phyloP scores from a whole-genome alignment of 805 yeast genomes.

The Metschnikowia corniflorae region DNA sequence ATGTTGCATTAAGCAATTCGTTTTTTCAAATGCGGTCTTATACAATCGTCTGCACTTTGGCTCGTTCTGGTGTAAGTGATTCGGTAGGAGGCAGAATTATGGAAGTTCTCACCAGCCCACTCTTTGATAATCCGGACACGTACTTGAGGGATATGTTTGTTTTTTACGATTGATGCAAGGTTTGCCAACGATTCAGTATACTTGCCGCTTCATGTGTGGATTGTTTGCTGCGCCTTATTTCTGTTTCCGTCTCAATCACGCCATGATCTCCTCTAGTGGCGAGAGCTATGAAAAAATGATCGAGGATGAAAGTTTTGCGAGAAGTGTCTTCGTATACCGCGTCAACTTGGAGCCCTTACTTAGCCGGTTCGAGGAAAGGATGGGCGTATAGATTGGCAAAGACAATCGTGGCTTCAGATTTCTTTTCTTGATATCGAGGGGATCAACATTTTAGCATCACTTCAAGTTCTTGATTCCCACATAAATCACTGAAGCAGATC shows the following conservation, averaged over 20 bases:
- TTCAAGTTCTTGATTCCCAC: too few species aligned
- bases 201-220: slow-evolving; percentile 50
- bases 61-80: slow-evolving; percentile 61
- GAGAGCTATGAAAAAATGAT: slow-evolving; percentile 25
- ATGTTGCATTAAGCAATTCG: slow-evolving; percentile 56
- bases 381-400: slow-evolving; percentile 36
- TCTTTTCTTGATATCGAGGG: slow-evolving; percentile 48
- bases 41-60: slow-evolving; percentile 64
- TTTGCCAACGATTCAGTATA: slow-evolving; percentile 43
- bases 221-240: slow-evolving; percentile 15
- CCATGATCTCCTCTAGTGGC: slow-evolving; percentile 22
- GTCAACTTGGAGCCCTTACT: slow-evolving; percentile 40
- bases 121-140: slow-evolving; percentile 22
- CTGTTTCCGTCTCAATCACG: slow-evolving; percentile 14
- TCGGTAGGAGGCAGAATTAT: slow-evolving; percentile 36
- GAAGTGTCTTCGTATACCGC: slow-evolving; percentile 30
- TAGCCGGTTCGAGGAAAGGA: slow-evolving; percentile 39
- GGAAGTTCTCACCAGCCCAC: slow-evolving; percentile 23
- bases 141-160: slow-evolving; percentile 41
- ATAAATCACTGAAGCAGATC: too few species aligned
- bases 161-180: slow-evolving; percentile 49
- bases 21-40: slow-evolving; percentile 66
- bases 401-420: slow-evolving; percentile 52
- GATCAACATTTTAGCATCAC: slow-evolving; percentile 56
- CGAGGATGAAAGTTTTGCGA: slow-evolving; percentile 23